Percentiles rank a stretch among this genome's conserved stretches.
phyloP scores from a whole-genome alignment of 208 protist genomes.

The Crithidia fasciculata region DNA sequence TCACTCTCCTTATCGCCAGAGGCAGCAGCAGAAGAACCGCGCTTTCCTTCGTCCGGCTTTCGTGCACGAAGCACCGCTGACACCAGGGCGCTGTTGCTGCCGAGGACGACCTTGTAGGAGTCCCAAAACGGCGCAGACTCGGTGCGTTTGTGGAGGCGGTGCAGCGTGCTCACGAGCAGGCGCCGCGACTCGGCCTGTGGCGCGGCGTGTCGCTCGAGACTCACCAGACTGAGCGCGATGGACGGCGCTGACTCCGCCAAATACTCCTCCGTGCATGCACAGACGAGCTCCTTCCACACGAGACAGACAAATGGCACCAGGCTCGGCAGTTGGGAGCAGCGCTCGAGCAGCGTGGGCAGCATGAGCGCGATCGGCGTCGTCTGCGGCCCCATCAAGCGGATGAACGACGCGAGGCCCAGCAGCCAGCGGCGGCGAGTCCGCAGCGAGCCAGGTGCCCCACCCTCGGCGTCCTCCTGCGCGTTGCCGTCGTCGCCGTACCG shows the following conservation, averaged over 20 bases:
- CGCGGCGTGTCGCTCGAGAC: slow-evolving; percentile 51
- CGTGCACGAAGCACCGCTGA: slow-evolving; percentile 4
- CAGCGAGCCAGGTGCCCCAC: slow-evolving; percentile 24
- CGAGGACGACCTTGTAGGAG: slow-evolving; percentile 66
- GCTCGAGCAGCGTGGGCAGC: slow-evolving; percentile 74
- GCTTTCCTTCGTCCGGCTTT: slow-evolving; percentile 2
- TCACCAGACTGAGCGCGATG: slow-evolving; percentile 78
- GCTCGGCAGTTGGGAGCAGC: slow-evolving; percentile 37
- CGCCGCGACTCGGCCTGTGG: slow-evolving; percentile 27
- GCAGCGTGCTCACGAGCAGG: slow-evolving; percentile 43
- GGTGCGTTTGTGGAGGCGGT: slow-evolving; percentile 47
- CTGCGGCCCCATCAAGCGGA: slow-evolving; percentile 69
- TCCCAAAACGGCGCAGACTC: slow-evolving; percentile 58
- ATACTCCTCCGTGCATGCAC: slow-evolving; percentile 68
- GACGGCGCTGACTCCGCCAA: slow-evolving; percentile 64
- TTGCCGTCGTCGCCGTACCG: slow-evolving; percentile 17
- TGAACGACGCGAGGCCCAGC: slow-evolving; percentile 60
- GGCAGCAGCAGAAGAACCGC: neutral
- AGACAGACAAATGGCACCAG: slow-evolving; percentile 49
- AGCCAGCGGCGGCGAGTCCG: slow-evolving; percentile 68
- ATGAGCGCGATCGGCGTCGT: slow-evolving; percentile 81
- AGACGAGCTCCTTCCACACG: slow-evolving; percentile 75
- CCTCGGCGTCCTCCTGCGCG: neutral
- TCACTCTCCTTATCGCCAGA: neutral
- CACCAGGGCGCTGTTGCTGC: slow-evolving; percentile 56